phyloP scores from a whole-genome alignment of 768 basidiomycete genomes.

The Collybia sordida region DNA sequence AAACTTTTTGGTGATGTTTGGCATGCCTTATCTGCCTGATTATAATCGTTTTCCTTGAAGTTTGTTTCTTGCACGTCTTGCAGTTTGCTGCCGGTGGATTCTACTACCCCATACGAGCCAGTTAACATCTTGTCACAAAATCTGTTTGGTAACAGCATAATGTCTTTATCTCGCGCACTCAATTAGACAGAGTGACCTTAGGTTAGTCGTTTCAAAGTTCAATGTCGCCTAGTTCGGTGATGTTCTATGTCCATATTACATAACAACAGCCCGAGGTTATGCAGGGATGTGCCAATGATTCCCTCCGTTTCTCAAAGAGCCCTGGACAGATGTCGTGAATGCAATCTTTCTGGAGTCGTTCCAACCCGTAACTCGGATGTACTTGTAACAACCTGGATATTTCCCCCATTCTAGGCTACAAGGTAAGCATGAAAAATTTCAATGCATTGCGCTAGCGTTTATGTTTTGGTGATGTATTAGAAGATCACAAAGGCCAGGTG shows the following conservation, averaged over 20 bases:
- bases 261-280: constrained; percentile 11
- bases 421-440: constrained; percentile 7
- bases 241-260: constrained; percentile 12
- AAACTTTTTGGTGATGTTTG: too few species aligned
- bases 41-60: too few species aligned
- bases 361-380: constrained; percentile 4
- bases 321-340: constrained; percentile 12
- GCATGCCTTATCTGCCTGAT: too few species aligned
- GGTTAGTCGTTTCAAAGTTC: constrained; percentile 8
- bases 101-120: constrained; percentile 17
- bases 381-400: constrained; percentile 13
- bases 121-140: constrained; percentile 10
- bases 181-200: constrained; percentile 9
- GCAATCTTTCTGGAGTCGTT: constrained; percentile 10
- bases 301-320: constrained; percentile 11
- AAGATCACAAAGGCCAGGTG: too few species aligned
- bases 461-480: neutral
- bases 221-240: constrained; percentile 1
- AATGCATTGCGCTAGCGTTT: neutral
- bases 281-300: constrained; percentile 10
- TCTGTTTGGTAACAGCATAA: constrained; percentile 8
- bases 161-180: constrained; percentile 12
- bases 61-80: too few species aligned
- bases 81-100: too few species aligned
- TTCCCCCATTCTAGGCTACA: constrained; percentile 13